A percentile compares a stretch with the other conserved stretches of the same genome.
phyloP scores from a whole-genome alignment of 768 basidiomycete genomes.

The Amanita pseudoporphyria region DNA sequence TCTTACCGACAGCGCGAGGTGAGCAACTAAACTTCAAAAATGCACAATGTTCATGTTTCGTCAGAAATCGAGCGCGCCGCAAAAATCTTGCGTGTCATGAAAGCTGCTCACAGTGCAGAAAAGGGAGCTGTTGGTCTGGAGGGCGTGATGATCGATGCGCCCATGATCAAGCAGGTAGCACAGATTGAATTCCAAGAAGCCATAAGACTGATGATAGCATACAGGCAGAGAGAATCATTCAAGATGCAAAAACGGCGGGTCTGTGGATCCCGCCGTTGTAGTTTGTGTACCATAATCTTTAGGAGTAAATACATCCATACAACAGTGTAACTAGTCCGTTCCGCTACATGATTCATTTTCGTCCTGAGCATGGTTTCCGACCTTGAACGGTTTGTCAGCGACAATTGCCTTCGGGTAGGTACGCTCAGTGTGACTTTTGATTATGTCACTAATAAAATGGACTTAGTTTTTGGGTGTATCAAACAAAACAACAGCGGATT shows the following conservation, averaged over 20 bases:
- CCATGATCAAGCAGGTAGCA: conserved; percentile 76
- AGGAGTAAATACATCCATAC: neutral
- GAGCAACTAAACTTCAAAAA: conserved; percentile 1
- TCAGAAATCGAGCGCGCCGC: conserved; percentile 72
- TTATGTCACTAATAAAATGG: neutral
- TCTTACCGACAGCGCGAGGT: conserved; percentile 69
- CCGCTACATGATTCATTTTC: neutral
- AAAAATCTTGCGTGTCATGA: conserved; percentile 61
- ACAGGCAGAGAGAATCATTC: conserved; percentile 38
- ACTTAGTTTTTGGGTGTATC: conserved; percentile 74
- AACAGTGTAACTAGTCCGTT: neutral
- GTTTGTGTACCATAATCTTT: neutral
- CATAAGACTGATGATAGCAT: conserved; percentile 1
- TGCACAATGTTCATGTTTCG: neutral
- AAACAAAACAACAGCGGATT: conserved; percentile 78
- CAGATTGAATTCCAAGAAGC: neutral
- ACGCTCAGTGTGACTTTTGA: neutral
- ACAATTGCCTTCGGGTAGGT: conserved; percentile 63
- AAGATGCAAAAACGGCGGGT: conserved; percentile 43
- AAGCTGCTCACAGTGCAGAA: conserved; percentile 37
- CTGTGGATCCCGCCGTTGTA: conserved; percentile 34
- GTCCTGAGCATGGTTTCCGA: conserved; percentile 44
- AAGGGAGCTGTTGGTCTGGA: conserved; percentile 72
- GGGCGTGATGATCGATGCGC: conserved; percentile 85
- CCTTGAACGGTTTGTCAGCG: conserved; percentile 66